phyloP scores from a whole-genome alignment of 148 eudicot species.

The Fagopyrum esculentum region DNA sequence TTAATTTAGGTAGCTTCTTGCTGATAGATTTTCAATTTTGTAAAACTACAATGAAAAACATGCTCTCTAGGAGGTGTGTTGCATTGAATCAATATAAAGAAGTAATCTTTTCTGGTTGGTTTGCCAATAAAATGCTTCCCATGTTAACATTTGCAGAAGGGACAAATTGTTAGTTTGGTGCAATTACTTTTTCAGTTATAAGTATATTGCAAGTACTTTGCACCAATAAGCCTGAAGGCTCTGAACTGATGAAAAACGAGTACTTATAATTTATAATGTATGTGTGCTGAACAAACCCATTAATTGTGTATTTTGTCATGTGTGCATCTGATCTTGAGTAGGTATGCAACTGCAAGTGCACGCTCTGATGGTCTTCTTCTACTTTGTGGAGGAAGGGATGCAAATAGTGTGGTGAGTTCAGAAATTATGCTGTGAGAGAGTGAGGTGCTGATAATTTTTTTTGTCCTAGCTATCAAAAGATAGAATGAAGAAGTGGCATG shows the following conservation, averaged over 20 bases:
- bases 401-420: slow-evolving; percentile 85
- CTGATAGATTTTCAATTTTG: not conserved
- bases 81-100: no score
- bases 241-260: no score
- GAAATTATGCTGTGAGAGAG: not conserved
- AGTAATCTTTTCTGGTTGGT: slow-evolving; percentile 1
- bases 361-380: slow-evolving; percentile 97
- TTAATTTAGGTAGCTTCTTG: not conserved
- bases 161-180: not conserved
- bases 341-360: slow-evolving; percentile 99
- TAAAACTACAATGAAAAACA: not conserved
- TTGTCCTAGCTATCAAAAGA: not conserved
- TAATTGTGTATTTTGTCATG: not conserved
- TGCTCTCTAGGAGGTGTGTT: not conserved
- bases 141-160: not conserved
- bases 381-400: slow-evolving; percentile 98
- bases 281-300: no score
- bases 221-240: no score
- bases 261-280: no score
- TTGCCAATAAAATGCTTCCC: slow-evolving; percentile 5
- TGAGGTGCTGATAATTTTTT: not conserved
- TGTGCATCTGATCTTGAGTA: slow-evolving; percentile 21
- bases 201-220: no score
- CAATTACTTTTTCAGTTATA: no score
- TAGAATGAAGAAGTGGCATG: not conserved